Evolutionary conservation across 345 rosid species (phyloP).

Genomic region (Cardiospermum halicacabum): DNA sequence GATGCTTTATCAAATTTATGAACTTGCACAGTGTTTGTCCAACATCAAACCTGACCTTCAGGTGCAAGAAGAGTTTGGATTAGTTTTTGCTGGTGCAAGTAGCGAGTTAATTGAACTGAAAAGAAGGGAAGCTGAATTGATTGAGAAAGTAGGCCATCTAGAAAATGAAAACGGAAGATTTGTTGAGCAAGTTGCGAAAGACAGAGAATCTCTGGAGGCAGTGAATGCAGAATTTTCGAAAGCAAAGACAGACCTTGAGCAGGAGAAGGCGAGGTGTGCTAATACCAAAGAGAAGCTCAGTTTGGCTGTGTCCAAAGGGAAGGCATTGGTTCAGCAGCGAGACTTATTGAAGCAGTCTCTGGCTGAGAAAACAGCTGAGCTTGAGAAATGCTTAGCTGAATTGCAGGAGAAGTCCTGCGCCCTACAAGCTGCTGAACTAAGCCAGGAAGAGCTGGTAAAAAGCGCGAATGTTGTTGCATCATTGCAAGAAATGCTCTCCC

Average conservation of each 20-base stretch:
- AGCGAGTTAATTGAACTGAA: conserved; percentile 53
- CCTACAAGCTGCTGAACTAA: conserved; percentile 47
- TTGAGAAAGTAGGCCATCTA: conserved; percentile 38
- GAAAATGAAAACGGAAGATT: conserved; percentile 56
- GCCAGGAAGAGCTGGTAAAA: conserved; percentile 54
- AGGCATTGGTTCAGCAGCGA: conserved; percentile 89
- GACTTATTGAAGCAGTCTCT: conserved; percentile 76
- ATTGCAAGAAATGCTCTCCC: conserved; percentile 52
- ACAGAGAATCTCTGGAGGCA: conserved; percentile 38
- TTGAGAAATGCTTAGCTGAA: conserved; percentile 60
- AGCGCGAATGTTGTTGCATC: conserved; percentile 47
- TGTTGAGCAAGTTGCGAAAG: conserved; percentile 53
- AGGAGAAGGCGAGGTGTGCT: conserved; percentile 67
- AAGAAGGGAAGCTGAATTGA: conserved; percentile 47
- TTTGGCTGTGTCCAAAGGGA: conserved; percentile 94
- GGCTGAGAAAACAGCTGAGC: conserved; percentile 63
- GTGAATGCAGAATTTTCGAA: conserved; percentile 45
- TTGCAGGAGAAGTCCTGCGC: conserved; percentile 57
- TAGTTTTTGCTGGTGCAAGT: conserved; percentile 54
- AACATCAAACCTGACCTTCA: conserved; percentile 37
- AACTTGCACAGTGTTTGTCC: conserved; percentile 58
- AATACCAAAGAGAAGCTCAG: conserved; percentile 90
- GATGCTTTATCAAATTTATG: conserved; percentile 57
- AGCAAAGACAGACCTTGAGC: conserved; percentile 60
- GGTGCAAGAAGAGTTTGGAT: conserved; percentile 49